Evolutionary conservation across 2,329 filamentous ascomycete genomes (phyloP), one percentile per base, ranked within the genome.

Genomic region (Aspergillus fischeri): DNA sequence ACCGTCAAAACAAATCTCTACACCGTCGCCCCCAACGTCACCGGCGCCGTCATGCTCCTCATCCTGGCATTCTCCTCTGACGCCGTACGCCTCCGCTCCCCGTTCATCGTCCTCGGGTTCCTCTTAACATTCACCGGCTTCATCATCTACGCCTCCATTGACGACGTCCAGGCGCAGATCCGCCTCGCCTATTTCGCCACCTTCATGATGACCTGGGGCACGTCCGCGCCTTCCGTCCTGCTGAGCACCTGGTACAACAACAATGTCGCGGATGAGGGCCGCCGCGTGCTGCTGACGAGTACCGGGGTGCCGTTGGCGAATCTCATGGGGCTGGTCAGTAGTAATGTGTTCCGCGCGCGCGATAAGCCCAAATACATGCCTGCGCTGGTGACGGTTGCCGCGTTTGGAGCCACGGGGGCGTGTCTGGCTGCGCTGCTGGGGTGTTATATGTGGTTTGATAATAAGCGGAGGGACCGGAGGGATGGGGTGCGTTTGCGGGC

Each of bases 141-240:
- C 76, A 84, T 92, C 71, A 89, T 93, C 67, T 92, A 89, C 64
- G 87, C 88, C 0, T 80, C 86, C 21, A 87, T 93, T 57, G 75
- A 84, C 28, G 80, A 86, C 63, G 84, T 91, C 17, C 71, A 83
- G 41, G 65, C 76, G 3, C 77, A 88, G 42, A 70, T 88, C n/a
- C 79, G 81, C 3, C 78, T 91, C 1, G 89, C 88, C 0, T 92
- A 92, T 67, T 91, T 86, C 62, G 87, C 88, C 4, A 86, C 83
- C 54, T 92, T 92, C 71, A 89, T 92, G 86, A 91, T 92, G 87
- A 88, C 86, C 10, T 91, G 88, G 86, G 89, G 89, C 17, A 91
- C 88, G 0, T 87, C 85, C 1, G 88, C 89, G 0, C 89, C 90
- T 0, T 89, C 85, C 0, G 88, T 92, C 8, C 78, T 92, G 11